These are phyloP conservation scores for Agrocybe chaxingu DNA, from an alignment of 768 basidiomycete species.

Conservation along the genomic window DNA sequence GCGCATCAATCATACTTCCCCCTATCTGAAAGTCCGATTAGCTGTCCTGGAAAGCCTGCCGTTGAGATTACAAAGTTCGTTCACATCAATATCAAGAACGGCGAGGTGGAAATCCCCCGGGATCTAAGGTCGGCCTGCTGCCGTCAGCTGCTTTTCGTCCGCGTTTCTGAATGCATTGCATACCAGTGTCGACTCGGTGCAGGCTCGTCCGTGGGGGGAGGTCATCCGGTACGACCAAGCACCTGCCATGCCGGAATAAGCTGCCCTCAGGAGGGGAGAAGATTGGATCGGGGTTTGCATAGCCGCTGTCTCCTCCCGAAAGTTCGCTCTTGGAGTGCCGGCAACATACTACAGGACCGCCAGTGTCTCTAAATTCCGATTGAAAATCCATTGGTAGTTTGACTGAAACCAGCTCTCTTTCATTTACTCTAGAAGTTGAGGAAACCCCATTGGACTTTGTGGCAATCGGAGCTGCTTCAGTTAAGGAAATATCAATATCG, in stretches of 20 bases:
- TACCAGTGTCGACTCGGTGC: slow-evolving; percentile 10
- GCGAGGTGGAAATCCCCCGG: slow-evolving; percentile 49
- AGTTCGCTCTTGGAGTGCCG: not conserved
- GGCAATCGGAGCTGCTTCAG: too few species aligned
- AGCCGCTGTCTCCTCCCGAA: not conserved
- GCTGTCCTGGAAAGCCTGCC: slow-evolving; percentile 64
- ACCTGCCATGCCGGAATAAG: not conserved
- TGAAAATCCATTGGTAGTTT: too few species aligned
- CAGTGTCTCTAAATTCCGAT: too few species aligned
- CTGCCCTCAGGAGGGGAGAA: not conserved
- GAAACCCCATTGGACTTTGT: too few species aligned
- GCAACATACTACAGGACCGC: too few species aligned
- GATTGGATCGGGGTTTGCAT: not conserved
- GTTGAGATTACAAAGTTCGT: slow-evolving; percentile 67
- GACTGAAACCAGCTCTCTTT: too few species aligned
- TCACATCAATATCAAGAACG: slow-evolving; percentile 41
- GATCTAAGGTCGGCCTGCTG: slow-evolving; percentile 32
- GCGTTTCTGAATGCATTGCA: not conserved
- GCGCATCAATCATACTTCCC: not conserved
- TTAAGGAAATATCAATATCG: too few species aligned
- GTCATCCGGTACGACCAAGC: slow-evolving; percentile 11
- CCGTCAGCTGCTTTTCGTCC: not conserved
- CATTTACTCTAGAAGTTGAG: too few species aligned
- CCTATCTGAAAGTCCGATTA: slow-evolving; percentile 23
- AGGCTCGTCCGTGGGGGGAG: slow-evolving; percentile 17